Evolutionary conservation across 139 green algal species (phyloP).

Genomic region (Desmodesmus armatus): DNA sequence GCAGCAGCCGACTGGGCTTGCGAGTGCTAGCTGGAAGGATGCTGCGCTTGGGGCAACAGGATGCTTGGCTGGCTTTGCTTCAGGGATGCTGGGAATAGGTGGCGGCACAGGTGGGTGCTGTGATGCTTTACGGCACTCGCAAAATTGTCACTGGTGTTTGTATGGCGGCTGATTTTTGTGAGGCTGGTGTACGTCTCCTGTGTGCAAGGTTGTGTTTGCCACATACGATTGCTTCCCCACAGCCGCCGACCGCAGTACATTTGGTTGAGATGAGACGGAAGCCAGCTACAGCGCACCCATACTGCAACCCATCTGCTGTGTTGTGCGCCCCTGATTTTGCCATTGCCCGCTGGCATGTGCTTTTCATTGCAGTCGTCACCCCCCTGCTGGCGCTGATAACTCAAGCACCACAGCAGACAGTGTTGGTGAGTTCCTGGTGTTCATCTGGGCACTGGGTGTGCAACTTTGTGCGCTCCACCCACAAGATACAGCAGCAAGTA

Average conservation of each 20-base stretch:
- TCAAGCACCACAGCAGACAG: conserved; percentile 59
- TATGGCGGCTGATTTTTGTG: too few species aligned
- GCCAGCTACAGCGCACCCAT: too few species aligned
- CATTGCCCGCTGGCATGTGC: background rate
- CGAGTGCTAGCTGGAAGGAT: conserved; percentile 15
- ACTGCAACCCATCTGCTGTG: too few species aligned
- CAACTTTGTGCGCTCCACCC: background rate
- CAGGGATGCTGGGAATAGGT: conserved; percentile 78
- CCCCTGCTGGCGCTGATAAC: conserved; percentile 62
- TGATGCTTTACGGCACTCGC: too few species aligned
- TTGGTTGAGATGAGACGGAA: too few species aligned
- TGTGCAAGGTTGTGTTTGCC: too few species aligned
- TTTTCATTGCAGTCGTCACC: conserved; percentile 35
- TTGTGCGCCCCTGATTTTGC: background rate
- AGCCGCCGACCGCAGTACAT: too few species aligned
- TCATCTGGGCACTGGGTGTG: background rate
- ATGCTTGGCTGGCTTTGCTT: conserved; percentile 70
- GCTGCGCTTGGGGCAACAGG: conserved; percentile 60
- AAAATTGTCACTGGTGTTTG: too few species aligned
- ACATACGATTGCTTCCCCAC: too few species aligned
- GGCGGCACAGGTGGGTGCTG: too few species aligned
- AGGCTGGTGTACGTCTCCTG: too few species aligned
- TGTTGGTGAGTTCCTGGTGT: background rate
- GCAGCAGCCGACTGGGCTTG: conserved; percentile 2
- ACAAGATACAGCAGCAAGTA: too few species aligned